These are phyloP conservation scores for Aspergillus carbonarius DNA, from an alignment of 2,329 filamentous ascomycete species.

Conservation along the genomic window DNA sequence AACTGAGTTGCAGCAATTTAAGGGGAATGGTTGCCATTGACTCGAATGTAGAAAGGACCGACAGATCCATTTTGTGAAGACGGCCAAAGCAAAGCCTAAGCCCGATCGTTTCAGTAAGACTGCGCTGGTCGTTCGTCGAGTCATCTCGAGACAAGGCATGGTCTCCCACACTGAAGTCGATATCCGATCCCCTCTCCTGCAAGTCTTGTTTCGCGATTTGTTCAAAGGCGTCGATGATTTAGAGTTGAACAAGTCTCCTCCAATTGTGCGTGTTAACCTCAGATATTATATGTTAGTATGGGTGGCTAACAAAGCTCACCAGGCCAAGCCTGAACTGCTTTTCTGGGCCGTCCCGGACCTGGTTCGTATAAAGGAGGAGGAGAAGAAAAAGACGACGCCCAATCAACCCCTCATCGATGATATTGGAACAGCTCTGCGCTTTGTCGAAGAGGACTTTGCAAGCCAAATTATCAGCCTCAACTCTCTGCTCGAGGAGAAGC, in stretches of 20 bases:
- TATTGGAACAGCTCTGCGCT: not conserved
- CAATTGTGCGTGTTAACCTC: not conserved
- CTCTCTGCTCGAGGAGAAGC: not conserved
- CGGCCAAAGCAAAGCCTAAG: not conserved
- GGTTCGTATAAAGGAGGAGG: not conserved
- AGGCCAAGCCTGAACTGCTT: not conserved
- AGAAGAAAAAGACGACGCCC: not conserved
- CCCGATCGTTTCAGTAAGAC: constrained; percentile 5
- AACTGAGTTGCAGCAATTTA: not conserved
- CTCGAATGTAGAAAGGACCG: not conserved
- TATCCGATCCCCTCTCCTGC: constrained; percentile 1
- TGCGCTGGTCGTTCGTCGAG: not conserved
- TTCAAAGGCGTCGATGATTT: not conserved
- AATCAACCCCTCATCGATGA: not conserved
- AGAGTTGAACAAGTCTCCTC: constrained; percentile 1
- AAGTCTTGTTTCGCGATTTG: not conserved
- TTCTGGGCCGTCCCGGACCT: constrained; percentile 1
- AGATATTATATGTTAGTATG: not conserved
- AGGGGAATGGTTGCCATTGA: not conserved
- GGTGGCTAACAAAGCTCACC: not conserved
- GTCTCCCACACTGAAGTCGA: constrained; percentile 1
- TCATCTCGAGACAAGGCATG: constrained; percentile 2
- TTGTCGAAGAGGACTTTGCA: not conserved
- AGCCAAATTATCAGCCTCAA: not conserved
- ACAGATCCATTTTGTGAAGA: not conserved